These are phyloP conservation scores for Pseudonitzschia multiseries DNA, from an alignment of 108 stramenopile genomes.

Conservation along the genomic window DNA sequence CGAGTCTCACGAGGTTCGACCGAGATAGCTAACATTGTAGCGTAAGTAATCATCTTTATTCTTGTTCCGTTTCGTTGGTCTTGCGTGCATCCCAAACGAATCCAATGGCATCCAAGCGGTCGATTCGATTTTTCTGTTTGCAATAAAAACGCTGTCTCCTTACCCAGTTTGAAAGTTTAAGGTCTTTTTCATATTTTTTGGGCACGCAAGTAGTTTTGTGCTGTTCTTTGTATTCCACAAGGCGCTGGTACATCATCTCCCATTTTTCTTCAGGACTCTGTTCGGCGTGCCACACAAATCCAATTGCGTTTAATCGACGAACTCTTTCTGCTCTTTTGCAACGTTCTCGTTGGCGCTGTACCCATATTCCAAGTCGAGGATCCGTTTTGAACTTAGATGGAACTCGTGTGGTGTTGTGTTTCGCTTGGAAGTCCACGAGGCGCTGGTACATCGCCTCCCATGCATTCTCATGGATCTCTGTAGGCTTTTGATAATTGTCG, in stretches of 20 bases:
- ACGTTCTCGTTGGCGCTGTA: background rate
- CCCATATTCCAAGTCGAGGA: constrained; percentile 11
- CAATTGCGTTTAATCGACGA: background rate
- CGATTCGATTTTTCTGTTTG: background rate
- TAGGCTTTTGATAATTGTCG: no score
- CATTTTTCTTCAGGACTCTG: background rate
- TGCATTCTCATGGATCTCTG: background rate
- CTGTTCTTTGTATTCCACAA: background rate
- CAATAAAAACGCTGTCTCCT: background rate
- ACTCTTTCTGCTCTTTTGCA: background rate
- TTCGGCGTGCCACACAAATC: constrained; percentile 1
- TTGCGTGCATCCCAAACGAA: constrained; percentile 7
- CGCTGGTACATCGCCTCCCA: constrained; percentile 3
- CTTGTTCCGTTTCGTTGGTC: no score
- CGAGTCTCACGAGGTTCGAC: no score
- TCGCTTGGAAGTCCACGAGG: background rate
- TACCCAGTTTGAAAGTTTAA: background rate
- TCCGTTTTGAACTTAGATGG: background rate
- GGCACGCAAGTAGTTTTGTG: background rate
- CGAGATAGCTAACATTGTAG: no score
- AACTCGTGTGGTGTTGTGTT: background rate
- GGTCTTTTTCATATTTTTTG: background rate
- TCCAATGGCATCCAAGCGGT: background rate
- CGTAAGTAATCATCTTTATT: no score
- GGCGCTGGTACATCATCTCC: constrained; percentile 1